Base-by-base conservation (phyloP, 164 flowering plant genomes). In the Stephania japonica region DNA sequence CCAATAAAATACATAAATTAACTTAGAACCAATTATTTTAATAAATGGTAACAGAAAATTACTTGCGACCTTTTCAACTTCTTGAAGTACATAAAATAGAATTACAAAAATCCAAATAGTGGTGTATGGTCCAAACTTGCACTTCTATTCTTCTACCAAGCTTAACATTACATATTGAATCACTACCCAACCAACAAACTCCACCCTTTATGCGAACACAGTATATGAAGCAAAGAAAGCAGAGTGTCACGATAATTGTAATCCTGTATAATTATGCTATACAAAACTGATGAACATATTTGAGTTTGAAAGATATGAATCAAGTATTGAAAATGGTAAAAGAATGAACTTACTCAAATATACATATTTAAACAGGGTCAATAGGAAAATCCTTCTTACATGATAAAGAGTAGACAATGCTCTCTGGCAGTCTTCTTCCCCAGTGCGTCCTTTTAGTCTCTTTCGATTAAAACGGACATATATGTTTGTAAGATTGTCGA, bases 381-480 rank as follows among this genome's bases (percentile, higher is more conserved):
- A 69, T n/a, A 50, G 26, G 10, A 41, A 68, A 9, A 56, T 24
- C 43, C 56, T 23, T 7, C 86, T 67, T 88, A 93, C 99, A 83
- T 90, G 85, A 82, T 87, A 95, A 63, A 95, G 91, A 74, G 91
- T 90, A 8, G 99, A 95, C 21, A 95, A 84, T 24, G 99, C 94
- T 38, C 77, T 82, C 76, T 85, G 84, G 82, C 97, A 91, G 72
- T 95, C 98, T 41, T 86, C 86, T 82, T 91, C 97, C 73, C 92
- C 94, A 6, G 97, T 91, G 14, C 97, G 93, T 5, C 97, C 98
- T 86, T 95, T 95, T 3, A 95, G 86, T 76, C 99, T 89, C 85
- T 89, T 93, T 13, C 98, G 93, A 71, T 93, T 95, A 77, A 95
- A 90, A 59, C 98, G 86, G 26, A 95, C 99, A 81, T 91, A 95